These are phyloP conservation scores for Candida railenensis DNA, from an alignment of 805 yeast species.

Conservation along the genomic window DNA sequence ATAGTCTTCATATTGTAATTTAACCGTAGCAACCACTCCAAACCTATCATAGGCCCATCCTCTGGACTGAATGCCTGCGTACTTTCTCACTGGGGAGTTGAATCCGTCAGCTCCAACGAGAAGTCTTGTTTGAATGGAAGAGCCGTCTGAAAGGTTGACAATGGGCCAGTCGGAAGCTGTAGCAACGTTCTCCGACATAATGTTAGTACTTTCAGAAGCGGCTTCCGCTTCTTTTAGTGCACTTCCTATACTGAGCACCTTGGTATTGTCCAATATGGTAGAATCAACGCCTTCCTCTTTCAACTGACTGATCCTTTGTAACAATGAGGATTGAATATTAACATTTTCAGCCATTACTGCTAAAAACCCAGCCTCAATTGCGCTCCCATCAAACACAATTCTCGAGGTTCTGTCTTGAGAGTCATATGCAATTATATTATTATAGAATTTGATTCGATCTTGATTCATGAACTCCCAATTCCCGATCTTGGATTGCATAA, in stretches of 20 bases:
- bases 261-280: conserved; percentile 61
- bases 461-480: conserved; percentile 69
- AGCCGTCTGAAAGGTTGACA: conserved; percentile 66
- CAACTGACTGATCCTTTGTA: conserved; percentile 43
- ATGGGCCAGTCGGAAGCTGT: conserved; percentile 64
- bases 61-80: conserved; percentile 76
- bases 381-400: conserved; percentile 67
- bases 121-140: conserved; percentile 62
- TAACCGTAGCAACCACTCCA: conserved; percentile 91
- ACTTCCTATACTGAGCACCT: conserved; percentile 54
- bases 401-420: conserved; percentile 64
- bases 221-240: conserved; percentile 12
- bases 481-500: conserved; percentile 61
- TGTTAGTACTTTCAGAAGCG: conserved; percentile 13
- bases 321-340: conserved; percentile 76
- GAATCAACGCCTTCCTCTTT: conserved; percentile 18
- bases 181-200: conserved; percentile 7
- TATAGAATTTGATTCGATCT: conserved; percentile 77
- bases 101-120: conserved; percentile 95
- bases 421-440: conserved; percentile 82
- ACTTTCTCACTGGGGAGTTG: conserved; percentile 86
- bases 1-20: conserved; percentile 69
- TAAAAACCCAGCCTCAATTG: conserved; percentile 32
- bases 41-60: conserved; percentile 90
- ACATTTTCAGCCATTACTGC: conserved; percentile 89